phyloP scores from a whole-genome alignment of 1,139 yeast genomes.

The Yamadazyma membranifaciens region DNA sequence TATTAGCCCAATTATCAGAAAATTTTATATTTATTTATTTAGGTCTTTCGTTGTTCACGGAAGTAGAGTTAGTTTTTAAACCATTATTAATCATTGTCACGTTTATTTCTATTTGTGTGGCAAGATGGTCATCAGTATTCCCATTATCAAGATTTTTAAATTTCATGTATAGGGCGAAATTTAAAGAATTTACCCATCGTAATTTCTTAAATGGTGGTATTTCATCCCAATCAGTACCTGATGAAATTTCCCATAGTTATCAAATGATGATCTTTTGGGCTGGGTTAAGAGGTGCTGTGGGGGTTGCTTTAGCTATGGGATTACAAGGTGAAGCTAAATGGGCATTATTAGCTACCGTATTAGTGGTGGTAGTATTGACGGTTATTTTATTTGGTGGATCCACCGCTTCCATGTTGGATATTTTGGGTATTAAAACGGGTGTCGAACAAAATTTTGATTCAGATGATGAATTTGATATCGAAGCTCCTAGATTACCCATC shows the following conservation, averaged over 20 bases:
- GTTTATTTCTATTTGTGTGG: conserved; percentile 85
- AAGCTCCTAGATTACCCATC: conserved; percentile 52
- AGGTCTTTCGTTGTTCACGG: conserved; percentile 92
- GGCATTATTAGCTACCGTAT: conserved; percentile 86
- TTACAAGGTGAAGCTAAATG: conserved; percentile 91
- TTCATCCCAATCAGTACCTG: conserved; percentile 52
- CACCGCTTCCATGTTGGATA: conserved; percentile 96
- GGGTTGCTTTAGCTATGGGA: conserved; percentile 98
- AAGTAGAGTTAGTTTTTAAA: conserved; percentile 90
- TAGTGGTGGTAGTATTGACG: conserved; percentile 94
- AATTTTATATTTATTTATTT: conserved; percentile 94
- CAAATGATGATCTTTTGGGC: conserved; percentile 99
- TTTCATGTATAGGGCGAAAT: conserved; percentile 66
- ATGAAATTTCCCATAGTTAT: conserved; percentile 91
- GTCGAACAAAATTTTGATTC: conserved; percentile 70
- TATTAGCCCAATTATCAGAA: conserved; percentile 91
- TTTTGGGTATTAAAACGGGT: conserved; percentile 89
- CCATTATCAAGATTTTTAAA: conserved; percentile 86
- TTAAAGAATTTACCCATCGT: conserved; percentile 34
- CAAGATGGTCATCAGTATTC: conserved; percentile 97
- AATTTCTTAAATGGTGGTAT: conserved; percentile 40
- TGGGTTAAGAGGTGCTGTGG: conserved; percentile 97
- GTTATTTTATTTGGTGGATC: conserved; percentile 98
- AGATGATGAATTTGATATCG: conserved; percentile 74
- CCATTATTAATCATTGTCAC: conserved; percentile 91